Evolutionary conservation across 257 asterid species (phyloP), one percentile per base, ranked within the genome.

Genomic region (Scutellaria barbata): DNA sequence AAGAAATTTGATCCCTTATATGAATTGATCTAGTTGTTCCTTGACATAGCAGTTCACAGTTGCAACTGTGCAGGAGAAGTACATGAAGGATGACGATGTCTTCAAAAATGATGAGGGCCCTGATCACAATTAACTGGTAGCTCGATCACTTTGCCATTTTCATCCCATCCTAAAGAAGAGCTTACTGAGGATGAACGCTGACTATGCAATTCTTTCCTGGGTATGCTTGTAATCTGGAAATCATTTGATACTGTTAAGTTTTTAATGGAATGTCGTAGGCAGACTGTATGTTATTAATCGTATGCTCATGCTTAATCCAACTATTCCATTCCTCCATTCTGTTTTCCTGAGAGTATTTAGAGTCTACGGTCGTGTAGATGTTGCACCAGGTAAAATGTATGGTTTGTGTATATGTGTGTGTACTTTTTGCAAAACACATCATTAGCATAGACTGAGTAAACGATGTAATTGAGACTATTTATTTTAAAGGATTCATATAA

Each of bases 41-140:
- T 88, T 89, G 71, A 90, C 95, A n/a, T 37, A 42, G 73, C 57
- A 43, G 67, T 66, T 81, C 81, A 95, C 98, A 81, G 96, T 92
- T 79, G 98, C 98, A 68, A 95, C 96, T 22, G 98, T 95, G 81
- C 99, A 95, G 84, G 99, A 95, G 92, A 95, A 88, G 80, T 88
- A 95, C 92, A 86, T 88, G 80, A 95, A 89, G 79, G 99, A 92
- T 20, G 96, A 84, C 0, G 96, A 85, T 18, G 76, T 71, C 64
- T 5, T 57, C 35, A 89, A 79, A 17, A 25, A 60, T 43, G 71
- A 75, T 16, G 77, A 74, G 13, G 77, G 79, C 35, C 35, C 82
- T 30, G 81, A 69, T 66, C 70, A 54, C 40, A 63, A 48, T 68
- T 74, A 40, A 68, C 52, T 16, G 75, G 53, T 42, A 47, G 52